These are phyloP conservation scores for Arachnomyces sp. DNA, from an alignment of 2,329 filamentous ascomycete genomes.

Conservation along the genomic window DNA sequence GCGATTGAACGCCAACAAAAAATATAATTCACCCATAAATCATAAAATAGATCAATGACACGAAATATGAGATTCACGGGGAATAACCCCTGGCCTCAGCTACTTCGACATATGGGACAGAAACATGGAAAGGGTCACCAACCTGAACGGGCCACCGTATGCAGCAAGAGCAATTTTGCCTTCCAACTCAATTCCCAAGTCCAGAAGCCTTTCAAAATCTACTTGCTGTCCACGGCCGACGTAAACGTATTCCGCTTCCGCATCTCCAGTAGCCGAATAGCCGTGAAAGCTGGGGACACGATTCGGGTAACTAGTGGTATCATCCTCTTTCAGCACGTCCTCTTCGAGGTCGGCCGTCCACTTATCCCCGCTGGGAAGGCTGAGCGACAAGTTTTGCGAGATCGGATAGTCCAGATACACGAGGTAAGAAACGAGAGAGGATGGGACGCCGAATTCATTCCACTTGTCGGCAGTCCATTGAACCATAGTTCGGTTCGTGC, in stretches of 20 bases:
- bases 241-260: conserved; percentile 42
- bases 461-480: conserved; percentile 26
- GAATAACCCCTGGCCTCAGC: no score
- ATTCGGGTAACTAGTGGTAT: conserved; percentile 21
- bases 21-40: no score
- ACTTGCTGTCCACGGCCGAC: conserved; percentile 35
- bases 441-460: conserved; percentile 19
- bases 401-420: conserved; percentile 23
- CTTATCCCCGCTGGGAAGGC: conserved; percentile 15
- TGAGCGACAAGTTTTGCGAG: conserved; percentile 18
- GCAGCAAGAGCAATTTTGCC: conserved; percentile 43
- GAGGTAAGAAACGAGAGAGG: conserved; percentile 19
- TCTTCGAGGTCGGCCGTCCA: conserved; percentile 16
- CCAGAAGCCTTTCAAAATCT: conserved; percentile 39
- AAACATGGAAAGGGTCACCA: no score
- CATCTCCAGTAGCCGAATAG: conserved; percentile 41
- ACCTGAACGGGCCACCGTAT: conserved; percentile 37
- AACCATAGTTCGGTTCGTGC: conserved; percentile 22
- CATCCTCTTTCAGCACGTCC: conserved; percentile 16
- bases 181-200: conserved; percentile 36
- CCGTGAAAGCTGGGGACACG: conserved; percentile 42
- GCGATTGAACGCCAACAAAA: no score
- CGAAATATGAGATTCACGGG: no score
- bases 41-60: no score
- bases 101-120: no score